A percentile compares a stretch with the other conserved stretches of the same genome.
Evolutionary conservation across 1,284 basidiomycete genomes (phyloP).

Genomic region (Nidula niveotomentosa): DNA sequence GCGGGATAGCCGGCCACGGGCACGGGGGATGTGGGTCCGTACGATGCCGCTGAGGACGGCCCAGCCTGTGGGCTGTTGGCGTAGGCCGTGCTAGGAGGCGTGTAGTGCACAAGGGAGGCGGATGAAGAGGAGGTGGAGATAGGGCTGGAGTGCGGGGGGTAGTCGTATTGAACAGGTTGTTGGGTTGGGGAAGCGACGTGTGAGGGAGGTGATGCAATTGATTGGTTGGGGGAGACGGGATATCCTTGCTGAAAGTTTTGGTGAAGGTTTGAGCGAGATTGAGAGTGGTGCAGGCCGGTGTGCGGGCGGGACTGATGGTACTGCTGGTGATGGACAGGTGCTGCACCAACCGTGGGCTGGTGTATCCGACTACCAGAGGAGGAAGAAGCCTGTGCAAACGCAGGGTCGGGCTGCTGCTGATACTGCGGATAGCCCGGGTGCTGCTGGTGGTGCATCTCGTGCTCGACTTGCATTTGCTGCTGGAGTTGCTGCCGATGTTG

Average conservation of each 20-base stretch:
- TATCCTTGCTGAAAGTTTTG: background rate
- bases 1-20: conserved; percentile 4
- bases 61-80: conserved; percentile 7
- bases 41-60: conserved; percentile 3
- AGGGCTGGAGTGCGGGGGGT: background rate
- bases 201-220: background rate
- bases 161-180: no score
- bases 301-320: background rate
- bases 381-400: background rate
- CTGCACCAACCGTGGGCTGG: background rate
- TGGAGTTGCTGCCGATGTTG: conserved; percentile 18
- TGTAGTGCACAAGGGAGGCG: conserved; percentile 10
- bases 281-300: background rate
- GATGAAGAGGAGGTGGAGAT: conserved; percentile 1
- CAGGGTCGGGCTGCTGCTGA: background rate
- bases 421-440: conserved; percentile 2
- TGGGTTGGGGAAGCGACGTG: background rate
- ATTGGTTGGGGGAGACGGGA: background rate
- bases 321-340: background rate
- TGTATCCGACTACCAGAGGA: background rate
- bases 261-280: background rate
- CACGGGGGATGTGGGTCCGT: conserved; percentile 1
- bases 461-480: conserved; percentile 9
- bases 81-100: conserved; percentile 7
- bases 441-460: conserved; percentile 15